phyloP scores from a whole-genome alignment of 345 rosid species.

The Cardamine resedifolia region DNA sequence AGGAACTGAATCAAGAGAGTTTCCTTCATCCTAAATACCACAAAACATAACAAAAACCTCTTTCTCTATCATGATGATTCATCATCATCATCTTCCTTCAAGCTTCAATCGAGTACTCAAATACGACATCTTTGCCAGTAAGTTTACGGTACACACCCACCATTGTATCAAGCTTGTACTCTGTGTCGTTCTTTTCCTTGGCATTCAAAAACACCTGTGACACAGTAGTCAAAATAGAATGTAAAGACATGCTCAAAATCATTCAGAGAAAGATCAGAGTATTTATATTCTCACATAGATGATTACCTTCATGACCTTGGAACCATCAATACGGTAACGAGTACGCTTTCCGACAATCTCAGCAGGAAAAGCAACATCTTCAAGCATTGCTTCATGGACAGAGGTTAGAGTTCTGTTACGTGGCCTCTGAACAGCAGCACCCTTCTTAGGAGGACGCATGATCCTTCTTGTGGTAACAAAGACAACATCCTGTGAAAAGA shows the following conservation, averaged over 20 bases:
- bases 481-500: constrained; percentile 62
- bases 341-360: constrained; percentile 90
- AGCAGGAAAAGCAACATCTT: constrained; percentile 80
- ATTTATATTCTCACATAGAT: background rate
- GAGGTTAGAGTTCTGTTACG: constrained; percentile 75
- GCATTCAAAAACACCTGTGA: constrained; percentile 73
- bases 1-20: constrained; percentile 35
- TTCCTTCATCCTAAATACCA: constrained; percentile 36
- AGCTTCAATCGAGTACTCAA: constrained; percentile 73
- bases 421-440: constrained; percentile 88
- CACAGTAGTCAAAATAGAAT: background rate
- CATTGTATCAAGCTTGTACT: constrained; percentile 75
- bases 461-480: constrained; percentile 78
- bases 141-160: constrained; percentile 86
- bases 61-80: constrained; percentile 29
- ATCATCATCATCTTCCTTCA: constrained; percentile 36
- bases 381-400: constrained; percentile 82
- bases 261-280: background rate
- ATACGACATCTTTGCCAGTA: constrained; percentile 80
- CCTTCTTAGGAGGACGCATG: constrained; percentile 86
- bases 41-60: constrained; percentile 27
- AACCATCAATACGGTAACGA: constrained; percentile 74
- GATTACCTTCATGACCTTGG: constrained; percentile 80
- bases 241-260: background rate
- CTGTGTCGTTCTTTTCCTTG: constrained; percentile 77